A percentile compares a stretch with the other conserved stretches of the same genome.
Evolutionary conservation across 2,329 filamentous ascomycete genomes (phyloP).

Genomic region (Venturiaceae sp.): DNA sequence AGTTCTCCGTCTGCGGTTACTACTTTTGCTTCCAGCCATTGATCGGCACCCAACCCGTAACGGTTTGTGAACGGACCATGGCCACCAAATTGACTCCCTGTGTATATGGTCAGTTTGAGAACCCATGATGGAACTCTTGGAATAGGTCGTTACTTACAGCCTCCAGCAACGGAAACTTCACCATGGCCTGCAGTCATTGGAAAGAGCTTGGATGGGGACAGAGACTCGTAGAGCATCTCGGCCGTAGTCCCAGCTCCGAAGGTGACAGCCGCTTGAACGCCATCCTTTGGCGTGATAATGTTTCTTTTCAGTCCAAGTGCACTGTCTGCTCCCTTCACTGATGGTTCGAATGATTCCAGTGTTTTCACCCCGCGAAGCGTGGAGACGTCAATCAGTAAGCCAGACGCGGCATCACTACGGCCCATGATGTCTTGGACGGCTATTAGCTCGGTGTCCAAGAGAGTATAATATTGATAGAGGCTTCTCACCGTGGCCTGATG

Average conservation of each 20-base stretch:
- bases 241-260: neutral
- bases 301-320: too few relatives aligned
- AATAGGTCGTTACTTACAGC: too few relatives aligned
- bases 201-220: neutral
- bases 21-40: constrained; percentile 21
- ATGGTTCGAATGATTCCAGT: constrained; percentile 1
- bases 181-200: neutral
- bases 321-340: neutral
- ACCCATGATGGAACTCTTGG: neutral
- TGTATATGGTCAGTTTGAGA: constrained; percentile 8
- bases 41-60: constrained; percentile 27
- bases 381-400: neutral
- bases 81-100: constrained; percentile 33
- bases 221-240: neutral
- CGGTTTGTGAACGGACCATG: constrained; percentile 28
- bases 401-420: neutral
- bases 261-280: neutral
- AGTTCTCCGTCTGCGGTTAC: constrained; percentile 20
- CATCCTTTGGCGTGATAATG: neutral
- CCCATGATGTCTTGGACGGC: neutral
- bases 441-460: neutral
- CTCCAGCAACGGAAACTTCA: neutral
- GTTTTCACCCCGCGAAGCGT: neutral
- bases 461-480: neutral
- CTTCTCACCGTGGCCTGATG: constrained; percentile 1